A percentile compares a stretch with the other conserved stretches of the same genome.
Evolutionary conservation across 495 filamentous ascomycete species (phyloP).

Genomic region (Penicillium paxilli): DNA sequence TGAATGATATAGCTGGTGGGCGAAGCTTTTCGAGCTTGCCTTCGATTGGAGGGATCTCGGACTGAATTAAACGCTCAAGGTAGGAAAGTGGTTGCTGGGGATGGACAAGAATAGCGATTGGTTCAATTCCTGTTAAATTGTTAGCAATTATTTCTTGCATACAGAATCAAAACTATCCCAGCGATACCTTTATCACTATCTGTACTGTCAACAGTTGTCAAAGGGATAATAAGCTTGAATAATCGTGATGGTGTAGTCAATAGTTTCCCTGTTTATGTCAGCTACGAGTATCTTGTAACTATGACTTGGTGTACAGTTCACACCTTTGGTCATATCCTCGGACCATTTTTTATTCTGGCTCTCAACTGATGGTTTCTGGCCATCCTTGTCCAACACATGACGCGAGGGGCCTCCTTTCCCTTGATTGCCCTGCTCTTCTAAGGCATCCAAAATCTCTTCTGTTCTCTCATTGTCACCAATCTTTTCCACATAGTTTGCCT

Average conservation of each 20-base stretch:
- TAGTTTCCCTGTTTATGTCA: conserved; percentile 65
- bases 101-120: conserved; percentile 85
- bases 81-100: conserved; percentile 93
- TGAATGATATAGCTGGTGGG: conserved; percentile 74
- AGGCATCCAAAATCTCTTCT: conserved; percentile 22
- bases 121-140: conserved; percentile 60
- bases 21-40: conserved; percentile 58
- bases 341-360: conserved; percentile 46
- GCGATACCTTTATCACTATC: conserved; percentile 43
- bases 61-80: conserved; percentile 86
- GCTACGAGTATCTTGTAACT: neutral
- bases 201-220: conserved; percentile 61
- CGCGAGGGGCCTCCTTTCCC: conserved; percentile 6
- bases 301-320: conserved; percentile 18
- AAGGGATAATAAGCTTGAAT: conserved; percentile 84
- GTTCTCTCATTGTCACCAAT: conserved; percentile 19
- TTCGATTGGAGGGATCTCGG: conserved; percentile 75
- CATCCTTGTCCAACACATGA: conserved; percentile 8
- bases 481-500: conserved; percentile 18
- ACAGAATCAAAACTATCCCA: neutral
- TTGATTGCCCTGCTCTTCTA: conserved; percentile 13
- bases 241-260: conserved; percentile 87
- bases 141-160: neutral
- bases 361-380: conserved; percentile 33
- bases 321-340: conserved; percentile 66